A percentile compares a stretch with the other conserved stretches of the same genome.
Conservation (phyloP, 2,329 filamentous ascomycete genomes). For the Xylaria hypoxylon region DNA sequence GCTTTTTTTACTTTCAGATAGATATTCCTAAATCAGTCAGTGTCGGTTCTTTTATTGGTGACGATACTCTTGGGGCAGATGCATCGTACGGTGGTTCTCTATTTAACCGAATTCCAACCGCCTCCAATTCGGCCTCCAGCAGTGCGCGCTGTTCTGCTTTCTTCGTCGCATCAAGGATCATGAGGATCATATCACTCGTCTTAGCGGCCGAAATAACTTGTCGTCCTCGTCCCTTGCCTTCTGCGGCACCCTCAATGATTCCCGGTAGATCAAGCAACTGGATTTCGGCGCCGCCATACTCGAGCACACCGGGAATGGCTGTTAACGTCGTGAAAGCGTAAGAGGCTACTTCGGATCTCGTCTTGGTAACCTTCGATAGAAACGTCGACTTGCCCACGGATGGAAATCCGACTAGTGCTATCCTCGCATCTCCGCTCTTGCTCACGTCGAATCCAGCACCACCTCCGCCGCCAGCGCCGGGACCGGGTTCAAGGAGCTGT, state of each 20-base stretch:
- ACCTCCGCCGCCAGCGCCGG: slow-evolving; percentile 80
- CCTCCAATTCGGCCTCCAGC: slow-evolving; percentile 91
- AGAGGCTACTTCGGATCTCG: slow-evolving; percentile 92
- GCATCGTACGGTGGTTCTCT: slow-evolving; percentile 81
- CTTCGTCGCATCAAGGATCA: slow-evolving; percentile 97
- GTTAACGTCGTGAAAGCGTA: slow-evolving; percentile 98
- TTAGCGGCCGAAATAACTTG: slow-evolving; percentile 99
- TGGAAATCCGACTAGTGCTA: slow-evolving; percentile 97
- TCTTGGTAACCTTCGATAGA: slow-evolving; percentile 98
- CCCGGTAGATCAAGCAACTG: slow-evolving; percentile 97
- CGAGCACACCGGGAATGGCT: slow-evolving; percentile 94
- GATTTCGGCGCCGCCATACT: slow-evolving; percentile 98
- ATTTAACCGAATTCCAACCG: slow-evolving; percentile 94
- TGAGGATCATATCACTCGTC: slow-evolving; percentile 96
- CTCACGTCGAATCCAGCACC: slow-evolving; percentile 93
- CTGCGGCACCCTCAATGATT: slow-evolving; percentile 96
- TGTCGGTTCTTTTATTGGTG: background rate
- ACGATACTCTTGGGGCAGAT: background rate
- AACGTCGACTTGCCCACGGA: slow-evolving; percentile 99
- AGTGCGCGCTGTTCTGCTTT: slow-evolving; percentile 90
- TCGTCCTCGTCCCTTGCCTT: slow-evolving; percentile 93
- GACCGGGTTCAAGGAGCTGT: slow-evolving; percentile 89
- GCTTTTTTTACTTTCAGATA: slow-evolving; percentile 96
- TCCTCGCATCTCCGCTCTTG: slow-evolving; percentile 95
- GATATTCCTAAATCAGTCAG: slow-evolving; percentile 76